Conservation (phyloP, 2,329 filamentous ascomycete genomes). For the Ascochyta clinopodiicola region DNA sequence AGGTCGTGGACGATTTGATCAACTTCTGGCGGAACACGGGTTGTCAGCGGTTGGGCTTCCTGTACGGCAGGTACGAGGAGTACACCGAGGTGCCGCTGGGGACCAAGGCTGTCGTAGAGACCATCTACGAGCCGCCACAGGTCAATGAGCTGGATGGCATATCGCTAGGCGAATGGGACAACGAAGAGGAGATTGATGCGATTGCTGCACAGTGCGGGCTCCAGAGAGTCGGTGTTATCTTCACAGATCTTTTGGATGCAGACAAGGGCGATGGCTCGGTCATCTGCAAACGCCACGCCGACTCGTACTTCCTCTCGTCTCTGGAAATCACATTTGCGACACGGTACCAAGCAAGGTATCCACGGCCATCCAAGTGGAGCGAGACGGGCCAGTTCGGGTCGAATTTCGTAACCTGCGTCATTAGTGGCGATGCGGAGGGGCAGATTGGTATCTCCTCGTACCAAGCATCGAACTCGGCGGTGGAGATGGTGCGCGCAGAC, state of each 20-base stretch:
- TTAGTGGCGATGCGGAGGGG: constrained; percentile 90
- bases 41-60: constrained; percentile 81
- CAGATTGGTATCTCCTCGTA: constrained; percentile 90
- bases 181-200: constrained; percentile 80
- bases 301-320: constrained; percentile 93
- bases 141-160: constrained; percentile 87
- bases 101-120: constrained; percentile 93
- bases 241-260: constrained; percentile 87
- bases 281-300: constrained; percentile 91
- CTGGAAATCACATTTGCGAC: constrained; percentile 90
- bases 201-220: constrained; percentile 84
- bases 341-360: constrained; percentile 84
- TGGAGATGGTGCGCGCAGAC: constrained; percentile 95
- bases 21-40: constrained; percentile 91
- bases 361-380: constrained; percentile 94
- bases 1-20: constrained; percentile 86
- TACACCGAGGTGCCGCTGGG: constrained; percentile 93
- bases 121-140: constrained; percentile 96
- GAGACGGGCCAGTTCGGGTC: constrained; percentile 93
- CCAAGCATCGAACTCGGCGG: constrained; percentile 92
- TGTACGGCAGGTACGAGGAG: constrained; percentile 90
- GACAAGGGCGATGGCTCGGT: constrained; percentile 84
- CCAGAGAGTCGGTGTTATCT: constrained; percentile 89
- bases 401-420: constrained; percentile 94
- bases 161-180: constrained; percentile 82